Base-by-base conservation (phyloP, 1,284 basidiomycete species). In the Volvariella surrecta region DNA sequence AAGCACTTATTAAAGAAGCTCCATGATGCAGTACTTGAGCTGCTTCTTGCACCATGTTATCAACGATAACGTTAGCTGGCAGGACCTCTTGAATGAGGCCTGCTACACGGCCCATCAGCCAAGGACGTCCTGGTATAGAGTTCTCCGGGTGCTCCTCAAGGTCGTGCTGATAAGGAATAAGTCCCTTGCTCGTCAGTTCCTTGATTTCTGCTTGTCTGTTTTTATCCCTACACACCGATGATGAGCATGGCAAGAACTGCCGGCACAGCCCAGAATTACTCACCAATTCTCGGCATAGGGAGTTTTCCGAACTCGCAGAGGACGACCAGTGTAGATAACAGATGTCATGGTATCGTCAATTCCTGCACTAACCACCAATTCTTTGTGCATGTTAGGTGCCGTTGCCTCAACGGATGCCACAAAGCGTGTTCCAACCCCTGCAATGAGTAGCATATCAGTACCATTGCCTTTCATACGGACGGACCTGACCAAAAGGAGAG, bases 291-390 rank as follows among this genome's bases (percentile, higher is more conserved):
- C 79, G 47, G 92, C 74, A 58, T 90, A 93, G 16, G 84, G 78
- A 8, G 87, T 90, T 58, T 79, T 79, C 52, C 79, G 68, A 18
- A 94, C 86, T 34, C 90, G 79, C 52, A 96, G 67, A 9, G 92
- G 93, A 21, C 92, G 80, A 17, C 92, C 92, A 44, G 84, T 87
- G 67, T 81, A 93, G 55, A 94, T 93, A 39, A 91, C 58, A 4
- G 91, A 92, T 16, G 79, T 78, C 40, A 82, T 68, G 8, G 79
- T 80, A 58, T 88, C 88, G 45, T 82, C 84, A 54, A 74, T 80
- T 6, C 79, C 69, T 17, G 82, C 79, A 45, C 64, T 71, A 35
- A 85, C 46, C 18, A 88, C 56, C 52, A 76, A 70, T 11, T 92
- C 80, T 65, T 94, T 93, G 68, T 94, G 91, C 48, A 72, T 72